Conservation (phyloP, 306 rosid genomes). For the Urtica urens region DNA sequence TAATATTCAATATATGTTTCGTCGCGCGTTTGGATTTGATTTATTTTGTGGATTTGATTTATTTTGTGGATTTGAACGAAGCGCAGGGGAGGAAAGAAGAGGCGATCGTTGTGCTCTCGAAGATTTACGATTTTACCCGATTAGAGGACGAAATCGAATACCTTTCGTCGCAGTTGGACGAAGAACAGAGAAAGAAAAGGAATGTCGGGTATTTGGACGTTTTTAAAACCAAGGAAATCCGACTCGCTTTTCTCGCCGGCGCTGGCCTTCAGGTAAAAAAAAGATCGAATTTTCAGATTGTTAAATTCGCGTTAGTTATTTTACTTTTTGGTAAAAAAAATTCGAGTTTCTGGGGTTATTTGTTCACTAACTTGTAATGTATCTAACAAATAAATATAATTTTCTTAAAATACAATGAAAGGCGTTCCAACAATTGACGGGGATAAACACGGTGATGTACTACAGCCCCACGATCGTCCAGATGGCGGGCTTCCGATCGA, state of each 20-base stretch:
- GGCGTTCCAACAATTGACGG: conserved; percentile 96
- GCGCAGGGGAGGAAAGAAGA: conserved; percentile 44
- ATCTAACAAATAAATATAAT: no score
- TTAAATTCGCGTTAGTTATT: not conserved
- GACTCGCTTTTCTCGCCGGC: conserved; percentile 80
- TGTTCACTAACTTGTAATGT: no score
- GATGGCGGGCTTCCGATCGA: conserved; percentile 78
- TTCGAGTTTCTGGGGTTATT: no score
- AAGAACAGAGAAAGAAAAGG: conserved; percentile 34
- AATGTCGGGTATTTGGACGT: conserved; percentile 40
- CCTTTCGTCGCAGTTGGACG: conserved; percentile 45
- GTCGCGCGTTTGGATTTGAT: no score
- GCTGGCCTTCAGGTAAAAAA: conserved; percentile 73
- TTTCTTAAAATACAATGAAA: no score
- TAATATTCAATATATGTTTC: not conserved
- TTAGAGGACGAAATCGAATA: conserved; percentile 68
- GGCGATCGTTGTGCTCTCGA: conserved; percentile 60
- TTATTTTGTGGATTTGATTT: not conserved
- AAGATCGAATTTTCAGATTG: not conserved
- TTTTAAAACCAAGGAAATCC: conserved; percentile 53
- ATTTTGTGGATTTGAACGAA: not conserved
- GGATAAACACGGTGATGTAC: conserved; percentile 95
- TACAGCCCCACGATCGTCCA: conserved; percentile 95
- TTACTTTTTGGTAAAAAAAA: not conserved
- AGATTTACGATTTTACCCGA: conserved; percentile 54